phyloP scores from a whole-genome alignment of 345 rosid species.

The Barbarea vulgaris region DNA sequence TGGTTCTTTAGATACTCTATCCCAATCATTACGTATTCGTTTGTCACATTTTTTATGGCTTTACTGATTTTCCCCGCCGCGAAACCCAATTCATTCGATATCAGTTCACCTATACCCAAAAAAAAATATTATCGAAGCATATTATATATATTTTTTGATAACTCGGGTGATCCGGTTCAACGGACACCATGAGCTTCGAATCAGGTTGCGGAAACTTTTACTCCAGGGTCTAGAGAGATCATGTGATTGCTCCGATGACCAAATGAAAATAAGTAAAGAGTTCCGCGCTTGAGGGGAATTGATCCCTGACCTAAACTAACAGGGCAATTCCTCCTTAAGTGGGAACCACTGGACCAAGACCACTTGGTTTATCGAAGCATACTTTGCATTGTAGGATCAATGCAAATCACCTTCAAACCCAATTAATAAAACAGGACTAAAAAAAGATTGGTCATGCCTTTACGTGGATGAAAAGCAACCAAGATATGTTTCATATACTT shows the following conservation, averaged over 20 bases:
- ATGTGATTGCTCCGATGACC: too few species aligned
- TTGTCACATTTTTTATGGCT: slow-evolving; percentile 48
- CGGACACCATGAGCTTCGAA: too few species aligned
- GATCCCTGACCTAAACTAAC: too few species aligned
- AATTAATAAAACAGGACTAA: not conserved
- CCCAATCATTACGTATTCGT: slow-evolving; percentile 45
- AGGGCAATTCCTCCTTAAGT: too few species aligned
- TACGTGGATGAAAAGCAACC: not conserved
- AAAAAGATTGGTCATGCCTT: not conserved
- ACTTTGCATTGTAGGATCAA: not conserved
- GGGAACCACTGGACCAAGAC: too few species aligned
- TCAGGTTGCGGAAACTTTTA: too few species aligned
- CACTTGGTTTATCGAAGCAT: not conserved
- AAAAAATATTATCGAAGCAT: not conserved
- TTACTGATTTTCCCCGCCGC: slow-evolving; percentile 48
- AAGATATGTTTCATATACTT: not conserved
- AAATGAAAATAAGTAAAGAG: too few species aligned
- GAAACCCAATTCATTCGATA: slow-evolving; percentile 48
- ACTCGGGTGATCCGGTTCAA: too few species aligned
- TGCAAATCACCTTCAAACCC: not conserved
- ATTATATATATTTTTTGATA: too few species aligned
- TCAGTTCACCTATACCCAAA: slow-evolving; percentile 41
- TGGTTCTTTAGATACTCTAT: slow-evolving; percentile 51
- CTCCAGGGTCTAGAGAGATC: too few species aligned
- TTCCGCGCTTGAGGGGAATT: too few species aligned